A percentile compares a stretch with the other conserved stretches of the same genome.
phyloP scores from a whole-genome alignment of 208 protist genomes.

The Porcisia hertigi region DNA sequence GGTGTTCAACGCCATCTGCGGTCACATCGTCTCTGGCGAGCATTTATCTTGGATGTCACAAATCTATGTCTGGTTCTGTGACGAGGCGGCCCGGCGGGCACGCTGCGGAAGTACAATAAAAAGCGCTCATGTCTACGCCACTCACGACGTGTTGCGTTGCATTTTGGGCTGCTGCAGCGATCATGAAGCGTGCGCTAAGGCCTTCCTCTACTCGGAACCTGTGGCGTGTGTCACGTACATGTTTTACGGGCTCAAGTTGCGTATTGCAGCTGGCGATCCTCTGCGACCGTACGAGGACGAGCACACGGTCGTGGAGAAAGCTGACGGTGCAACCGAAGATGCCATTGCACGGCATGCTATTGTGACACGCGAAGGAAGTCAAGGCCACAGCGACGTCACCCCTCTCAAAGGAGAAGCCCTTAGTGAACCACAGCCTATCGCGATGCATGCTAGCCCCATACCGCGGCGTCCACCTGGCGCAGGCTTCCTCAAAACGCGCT shows the following conservation, averaged over 20 bases:
- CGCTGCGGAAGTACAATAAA: conserved; percentile 26
- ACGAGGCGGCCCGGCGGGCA: conserved; percentile 39
- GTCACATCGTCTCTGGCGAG: conserved; percentile 20
- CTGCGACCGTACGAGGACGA: conserved; percentile 55
- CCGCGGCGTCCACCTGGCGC: conserved; percentile 23
- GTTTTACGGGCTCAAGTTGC: conserved; percentile 77
- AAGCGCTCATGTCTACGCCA: conserved; percentile 35
- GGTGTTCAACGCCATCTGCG: conserved; percentile 35
- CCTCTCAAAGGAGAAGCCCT: neutral
- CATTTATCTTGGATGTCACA: conserved; percentile 58
- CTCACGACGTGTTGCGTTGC: conserved; percentile 47
- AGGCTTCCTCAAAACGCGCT: conserved; percentile 23
- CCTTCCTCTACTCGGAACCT: conserved; percentile 71
- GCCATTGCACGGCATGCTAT: neutral
- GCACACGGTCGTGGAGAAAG: conserved; percentile 13
- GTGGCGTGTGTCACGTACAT: conserved; percentile 64
- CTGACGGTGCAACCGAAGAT: neutral
- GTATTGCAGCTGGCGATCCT: conserved; percentile 44
- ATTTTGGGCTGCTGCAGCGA: conserved; percentile 54
- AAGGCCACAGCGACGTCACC: neutral
- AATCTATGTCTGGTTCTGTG: conserved; percentile 55
- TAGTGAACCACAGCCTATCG: neutral
- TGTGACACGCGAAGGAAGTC: neutral
- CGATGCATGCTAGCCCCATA: neutral
- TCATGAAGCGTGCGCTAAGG: conserved; percentile 39